phyloP scores from a whole-genome alignment of 805 yeast species.

The Candida insectorum region DNA sequence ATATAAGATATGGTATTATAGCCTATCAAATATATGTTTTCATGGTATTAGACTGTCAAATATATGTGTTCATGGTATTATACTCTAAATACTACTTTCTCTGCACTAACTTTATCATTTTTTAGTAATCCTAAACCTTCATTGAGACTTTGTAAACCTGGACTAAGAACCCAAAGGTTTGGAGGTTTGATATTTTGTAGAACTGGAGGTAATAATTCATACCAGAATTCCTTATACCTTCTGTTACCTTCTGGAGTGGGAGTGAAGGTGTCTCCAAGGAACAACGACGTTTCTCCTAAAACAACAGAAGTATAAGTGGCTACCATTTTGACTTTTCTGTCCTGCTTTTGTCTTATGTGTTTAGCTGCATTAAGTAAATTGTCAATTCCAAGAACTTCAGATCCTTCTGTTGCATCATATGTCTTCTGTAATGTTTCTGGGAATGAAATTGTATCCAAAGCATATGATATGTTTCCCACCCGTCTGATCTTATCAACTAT shows the following conservation, averaged over 20 bases:
- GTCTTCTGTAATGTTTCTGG: conserved; percentile 21
- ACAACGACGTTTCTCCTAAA: conserved; percentile 11
- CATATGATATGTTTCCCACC: conserved; percentile 22
- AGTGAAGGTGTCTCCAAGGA: background rate
- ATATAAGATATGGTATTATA: no score
- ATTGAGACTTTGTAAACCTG: conserved; percentile 26
- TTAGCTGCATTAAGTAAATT: conserved; percentile 15
- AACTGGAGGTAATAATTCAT: conserved; percentile 15
- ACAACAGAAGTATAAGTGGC: conserved; percentile 1
- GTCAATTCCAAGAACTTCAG: conserved; percentile 18
- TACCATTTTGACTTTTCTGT: conserved; percentile 15
- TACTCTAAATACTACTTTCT: conserved; percentile 43
- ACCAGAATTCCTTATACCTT: conserved; percentile 21
- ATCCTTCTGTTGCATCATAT: conserved; percentile 27
- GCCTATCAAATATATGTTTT: no score
- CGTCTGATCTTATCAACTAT: conserved; percentile 20
- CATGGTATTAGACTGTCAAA: no score
- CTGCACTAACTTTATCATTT: conserved; percentile 39
- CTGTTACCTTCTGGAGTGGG: background rate
- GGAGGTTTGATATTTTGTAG: conserved; percentile 17
- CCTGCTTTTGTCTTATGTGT: conserved; percentile 6
- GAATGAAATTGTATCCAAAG: conserved; percentile 22
- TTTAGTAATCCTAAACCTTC: conserved; percentile 35
- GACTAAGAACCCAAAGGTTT: conserved; percentile 20
- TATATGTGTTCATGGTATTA: no score